Evolutionary conservation across 148 eudicot species (phyloP).

Genomic region (Vaccinium myrtillus): DNA sequence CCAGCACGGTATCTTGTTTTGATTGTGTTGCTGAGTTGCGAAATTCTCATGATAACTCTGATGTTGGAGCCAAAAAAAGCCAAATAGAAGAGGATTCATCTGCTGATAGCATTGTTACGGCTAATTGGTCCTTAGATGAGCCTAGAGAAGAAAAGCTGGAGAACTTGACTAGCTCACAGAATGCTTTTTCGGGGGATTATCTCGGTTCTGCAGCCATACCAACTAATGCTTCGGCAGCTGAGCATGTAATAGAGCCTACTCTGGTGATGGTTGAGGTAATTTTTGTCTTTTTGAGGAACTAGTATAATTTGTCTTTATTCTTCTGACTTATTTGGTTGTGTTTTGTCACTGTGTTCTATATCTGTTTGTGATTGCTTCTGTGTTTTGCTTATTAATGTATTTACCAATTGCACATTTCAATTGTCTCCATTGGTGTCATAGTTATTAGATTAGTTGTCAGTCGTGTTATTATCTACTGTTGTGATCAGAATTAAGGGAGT

Average conservation of each 20-base stretch:
- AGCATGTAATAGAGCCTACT: constrained; percentile 89
- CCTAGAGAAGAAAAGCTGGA: constrained; percentile 47
- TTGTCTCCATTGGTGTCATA: background rate
- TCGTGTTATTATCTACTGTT: background rate
- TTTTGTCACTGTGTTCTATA: background rate
- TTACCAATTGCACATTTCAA: background rate
- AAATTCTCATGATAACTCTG: constrained; percentile 50
- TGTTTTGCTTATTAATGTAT: background rate
- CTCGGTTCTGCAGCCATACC: constrained; percentile 51
- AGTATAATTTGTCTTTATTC: background rate
- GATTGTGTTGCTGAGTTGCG: constrained; percentile 53
- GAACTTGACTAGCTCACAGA: constrained; percentile 43
- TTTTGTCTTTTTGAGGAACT: background rate
- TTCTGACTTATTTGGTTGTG: background rate
- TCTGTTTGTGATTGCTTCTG: background rate
- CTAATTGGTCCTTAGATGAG: constrained; percentile 49
- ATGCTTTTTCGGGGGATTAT: constrained; percentile 37
- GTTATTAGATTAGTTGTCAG: background rate
- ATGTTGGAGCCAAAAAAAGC: constrained; percentile 60
- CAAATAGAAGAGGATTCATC: constrained; percentile 56
- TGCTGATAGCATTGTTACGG: constrained; percentile 46
- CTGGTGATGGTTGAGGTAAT: constrained; percentile 94
- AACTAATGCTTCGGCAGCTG: constrained; percentile 77
- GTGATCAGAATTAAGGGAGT: background rate
- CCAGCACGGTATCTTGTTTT: constrained; percentile 53